phyloP scores from a whole-genome alignment of 768 basidiomycete genomes.

The Sistotremastrum suecicum region DNA sequence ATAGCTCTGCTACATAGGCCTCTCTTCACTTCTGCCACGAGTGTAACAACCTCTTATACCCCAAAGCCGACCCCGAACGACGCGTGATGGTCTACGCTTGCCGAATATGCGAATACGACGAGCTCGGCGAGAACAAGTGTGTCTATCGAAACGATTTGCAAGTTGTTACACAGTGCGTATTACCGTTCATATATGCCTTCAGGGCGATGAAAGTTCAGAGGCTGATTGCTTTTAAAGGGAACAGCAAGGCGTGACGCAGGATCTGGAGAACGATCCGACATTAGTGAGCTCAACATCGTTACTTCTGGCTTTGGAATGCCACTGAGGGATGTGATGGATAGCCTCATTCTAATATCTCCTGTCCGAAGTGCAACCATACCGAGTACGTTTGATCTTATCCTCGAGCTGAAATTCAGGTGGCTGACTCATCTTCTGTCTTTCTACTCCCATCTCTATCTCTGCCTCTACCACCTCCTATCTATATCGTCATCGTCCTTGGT shows the following conservation, averaged over 20 bases:
- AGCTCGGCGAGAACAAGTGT: constrained; percentile 74
- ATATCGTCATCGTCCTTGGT: neutral
- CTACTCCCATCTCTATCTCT: too few relatives aligned
- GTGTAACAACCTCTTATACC: constrained; percentile 92
- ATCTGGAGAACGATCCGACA: constrained; percentile 81
- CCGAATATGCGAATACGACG: constrained; percentile 78
- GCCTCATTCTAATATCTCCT: too few relatives aligned
- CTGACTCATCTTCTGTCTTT: too few relatives aligned
- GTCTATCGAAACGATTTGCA: constrained; percentile 91
- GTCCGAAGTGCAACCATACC: too few relatives aligned
- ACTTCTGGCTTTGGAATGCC: neutral
- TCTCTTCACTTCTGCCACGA: constrained; percentile 86
- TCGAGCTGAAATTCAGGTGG: too few relatives aligned
- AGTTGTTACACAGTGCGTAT: constrained; percentile 75
- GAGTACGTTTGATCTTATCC: too few relatives aligned
- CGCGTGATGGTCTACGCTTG: constrained; percentile 83
- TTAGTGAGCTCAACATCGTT: constrained; percentile 33
- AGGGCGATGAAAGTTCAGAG: neutral
- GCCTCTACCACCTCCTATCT: too few relatives aligned
- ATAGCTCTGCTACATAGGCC: constrained; percentile 28
- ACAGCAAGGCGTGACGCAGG: constrained; percentile 82
- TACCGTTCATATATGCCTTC: neutral
- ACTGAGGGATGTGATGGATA: too few relatives aligned
- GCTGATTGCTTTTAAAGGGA: constrained; percentile 38
- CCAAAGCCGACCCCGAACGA: constrained; percentile 78